Evolutionary conservation across 2,329 filamentous ascomycete genomes (phyloP).

Genomic region (Neocatenulostroma microsporum): DNA sequence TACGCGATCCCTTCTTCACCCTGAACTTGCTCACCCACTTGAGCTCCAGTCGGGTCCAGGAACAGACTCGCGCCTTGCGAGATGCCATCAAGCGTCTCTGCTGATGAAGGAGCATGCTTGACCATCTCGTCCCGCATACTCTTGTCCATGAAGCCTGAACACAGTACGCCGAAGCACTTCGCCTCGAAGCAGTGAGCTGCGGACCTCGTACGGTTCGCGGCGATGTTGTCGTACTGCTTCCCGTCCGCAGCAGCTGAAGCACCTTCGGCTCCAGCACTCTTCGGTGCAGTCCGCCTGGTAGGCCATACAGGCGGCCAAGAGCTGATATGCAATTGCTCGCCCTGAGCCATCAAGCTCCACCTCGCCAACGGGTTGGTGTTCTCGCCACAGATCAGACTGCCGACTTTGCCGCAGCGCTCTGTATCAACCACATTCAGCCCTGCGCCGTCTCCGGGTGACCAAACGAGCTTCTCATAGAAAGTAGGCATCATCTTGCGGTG

Average conservation of each 20-base stretch:
- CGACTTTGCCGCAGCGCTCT: constrained; percentile 38
- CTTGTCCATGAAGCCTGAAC: constrained; percentile 37
- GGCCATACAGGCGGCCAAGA: constrained; percentile 52
- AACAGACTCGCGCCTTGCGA: constrained; percentile 44
- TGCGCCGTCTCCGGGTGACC: constrained; percentile 46
- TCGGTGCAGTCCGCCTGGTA: constrained; percentile 25
- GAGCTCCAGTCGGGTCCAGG: constrained; percentile 44
- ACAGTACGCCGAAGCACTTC: constrained; percentile 49
- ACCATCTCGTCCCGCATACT: constrained; percentile 31
- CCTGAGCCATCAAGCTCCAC: constrained; percentile 47
- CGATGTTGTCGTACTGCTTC: constrained; percentile 47
- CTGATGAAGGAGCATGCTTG: constrained; percentile 14
- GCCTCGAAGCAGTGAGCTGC: constrained; percentile 53
- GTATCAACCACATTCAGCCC: constrained; percentile 44
- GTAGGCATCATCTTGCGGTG: constrained; percentile 50
- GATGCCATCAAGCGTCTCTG: constrained; percentile 30
- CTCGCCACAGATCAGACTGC: constrained; percentile 49
- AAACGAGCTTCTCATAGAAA: constrained; percentile 51
- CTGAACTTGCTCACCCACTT: constrained; percentile 34
- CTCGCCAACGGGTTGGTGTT: constrained; percentile 51
- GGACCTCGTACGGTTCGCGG: constrained; percentile 45
- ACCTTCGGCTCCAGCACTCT: constrained; percentile 1
- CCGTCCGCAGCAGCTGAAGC: constrained; percentile 2
- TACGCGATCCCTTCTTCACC: constrained; percentile 45
- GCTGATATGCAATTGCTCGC: constrained; percentile 49